Percentiles rank a stretch among this genome's conserved stretches.
These are phyloP conservation scores for Przewalskia tangutica DNA, from an alignment of 257 asterid species.

Conservation along the genomic window DNA sequence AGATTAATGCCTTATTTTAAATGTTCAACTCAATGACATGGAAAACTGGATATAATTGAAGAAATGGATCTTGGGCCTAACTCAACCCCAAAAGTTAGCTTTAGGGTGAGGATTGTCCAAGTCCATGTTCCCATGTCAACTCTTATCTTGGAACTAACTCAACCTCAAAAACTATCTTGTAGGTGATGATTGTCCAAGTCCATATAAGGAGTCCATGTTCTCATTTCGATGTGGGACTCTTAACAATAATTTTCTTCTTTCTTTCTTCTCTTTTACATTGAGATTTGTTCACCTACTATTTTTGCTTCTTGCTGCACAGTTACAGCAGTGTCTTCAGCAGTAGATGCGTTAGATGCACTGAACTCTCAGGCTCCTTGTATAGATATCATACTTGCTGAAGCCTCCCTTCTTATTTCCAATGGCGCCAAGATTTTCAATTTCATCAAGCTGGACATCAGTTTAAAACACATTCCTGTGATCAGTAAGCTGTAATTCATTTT, in stretches of 20 bases:
- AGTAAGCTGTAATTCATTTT: slow-evolving; percentile 27
- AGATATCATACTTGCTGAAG: slow-evolving; percentile 52
- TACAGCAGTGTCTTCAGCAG: slow-evolving; percentile 36
- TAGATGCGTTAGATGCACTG: slow-evolving; percentile 32
- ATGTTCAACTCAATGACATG: neutral
- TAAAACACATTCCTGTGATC: slow-evolving; percentile 46
- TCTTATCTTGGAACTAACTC: too few relatives aligned
- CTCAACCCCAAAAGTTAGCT: too few relatives aligned
- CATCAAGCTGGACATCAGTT: slow-evolving; percentile 34
- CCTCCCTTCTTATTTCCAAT: slow-evolving; percentile 44
- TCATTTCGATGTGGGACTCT: too few relatives aligned
- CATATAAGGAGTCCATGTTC: too few relatives aligned
- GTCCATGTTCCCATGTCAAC: too few relatives aligned
- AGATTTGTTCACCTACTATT: neutral
- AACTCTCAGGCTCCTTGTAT: slow-evolving; percentile 33
- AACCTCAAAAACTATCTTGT: too few relatives aligned
- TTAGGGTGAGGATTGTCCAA: too few relatives aligned
- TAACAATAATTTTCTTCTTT: neutral
- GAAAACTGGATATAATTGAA: neutral
- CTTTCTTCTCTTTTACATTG: neutral
- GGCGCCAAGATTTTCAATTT: slow-evolving; percentile 35
- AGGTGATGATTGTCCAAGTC: too few relatives aligned
- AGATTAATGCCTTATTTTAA: neutral
- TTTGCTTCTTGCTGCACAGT: slow-evolving; percentile 27
- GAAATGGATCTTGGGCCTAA: too few relatives aligned